Evolutionary conservation across 352 stramenopile genomes (phyloP).

Genomic region (Globisporangium parvum): DNA sequence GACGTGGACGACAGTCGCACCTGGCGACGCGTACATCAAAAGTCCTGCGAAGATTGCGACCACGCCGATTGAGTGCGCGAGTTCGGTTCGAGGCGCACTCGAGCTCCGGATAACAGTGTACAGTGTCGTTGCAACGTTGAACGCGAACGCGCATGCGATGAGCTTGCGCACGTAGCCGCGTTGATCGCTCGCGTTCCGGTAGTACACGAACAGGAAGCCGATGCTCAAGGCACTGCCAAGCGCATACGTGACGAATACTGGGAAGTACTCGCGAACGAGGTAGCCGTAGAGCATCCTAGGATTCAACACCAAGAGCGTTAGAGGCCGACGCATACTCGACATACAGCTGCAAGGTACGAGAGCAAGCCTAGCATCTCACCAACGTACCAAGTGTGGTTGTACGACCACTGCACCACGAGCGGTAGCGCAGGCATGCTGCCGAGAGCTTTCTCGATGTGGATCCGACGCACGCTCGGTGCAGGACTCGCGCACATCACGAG

Average conservation of each 20-base stretch:
- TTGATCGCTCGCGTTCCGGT: constrained; percentile 21
- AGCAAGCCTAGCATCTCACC: no score
- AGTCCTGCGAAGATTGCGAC: constrained; percentile 24
- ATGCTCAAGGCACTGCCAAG: constrained; percentile 29
- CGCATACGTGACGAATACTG: constrained; percentile 34
- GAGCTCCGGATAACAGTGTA: constrained; percentile 17
- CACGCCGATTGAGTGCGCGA: constrained; percentile 18
- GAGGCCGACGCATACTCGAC: no score
- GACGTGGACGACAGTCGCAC: constrained; percentile 23
- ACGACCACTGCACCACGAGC: constrained; percentile 34
- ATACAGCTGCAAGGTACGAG: no score
- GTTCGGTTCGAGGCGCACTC: constrained; percentile 6
- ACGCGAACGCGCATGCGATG: constrained; percentile 6
- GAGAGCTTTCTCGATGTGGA: constrained; percentile 19
- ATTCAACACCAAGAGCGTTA: background rate
- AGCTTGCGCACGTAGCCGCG: constrained; percentile 15
- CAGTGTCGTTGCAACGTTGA: constrained; percentile 19
- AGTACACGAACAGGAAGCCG: constrained; percentile 44
- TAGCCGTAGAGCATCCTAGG: constrained; percentile 39
- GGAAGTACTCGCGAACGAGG: constrained; percentile 35
- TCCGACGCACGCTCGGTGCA: constrained; percentile 21
- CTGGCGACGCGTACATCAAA: constrained; percentile 28
- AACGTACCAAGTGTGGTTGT: constrained; percentile 45
- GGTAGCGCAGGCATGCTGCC: constrained; percentile 27
- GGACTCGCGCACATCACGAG: constrained; percentile 45